Base-by-base conservation (phyloP, 169 alveolate species). In the Condylostoma magnum region DNA sequence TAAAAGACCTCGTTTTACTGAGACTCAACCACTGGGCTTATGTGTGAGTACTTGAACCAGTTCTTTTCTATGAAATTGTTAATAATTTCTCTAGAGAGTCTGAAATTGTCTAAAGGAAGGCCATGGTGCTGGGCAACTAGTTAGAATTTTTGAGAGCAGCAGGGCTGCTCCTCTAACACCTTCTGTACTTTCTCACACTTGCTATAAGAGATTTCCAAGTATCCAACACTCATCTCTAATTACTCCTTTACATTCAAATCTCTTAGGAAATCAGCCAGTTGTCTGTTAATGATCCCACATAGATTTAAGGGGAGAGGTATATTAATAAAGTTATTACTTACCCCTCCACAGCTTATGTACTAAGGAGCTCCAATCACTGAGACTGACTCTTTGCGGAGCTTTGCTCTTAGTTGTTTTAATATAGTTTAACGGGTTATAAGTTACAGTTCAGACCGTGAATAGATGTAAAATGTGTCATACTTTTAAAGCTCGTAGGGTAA, bases 1-100 rank as follows among this genome's bases (percentile, higher is more conserved):
- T 33, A 18, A 28, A 55, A 55, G n/a, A 55, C 68, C 22, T 55
- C 68, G 3, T 55, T 31, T 55, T 55, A 50, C 22, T 55, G 68
- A 25, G 68, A n/a, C 33, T 55, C 68, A 4, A 22, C 0, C 20
- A 55, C 50, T 12, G 50, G 33, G 12, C 33, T 50, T 3, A 55
- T 2, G 15, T 55, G 44, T 43, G 20, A 10, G 15, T 55, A 25
- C 22, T 28, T 33, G 50, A 55, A 55, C 51, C 68, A 55, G 10
- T 22, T 27, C 1, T 22, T 55, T 0, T 55, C 50, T 1, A 15
- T 22, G 0, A 55, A 22, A 25, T 55, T 55, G n/a, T 51, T n/a
- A 10, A 50, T 12, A 18, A n/a, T 10, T 18, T 18, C 22, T 15
- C 8, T 10, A 6, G 20, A 6, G 10, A 41, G 20, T 41, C 15